A percentile compares a stretch with the other conserved stretches of the same genome.
phyloP scores from a whole-genome alignment of 768 basidiomycete genomes.

The Agaricus blazei region DNA sequence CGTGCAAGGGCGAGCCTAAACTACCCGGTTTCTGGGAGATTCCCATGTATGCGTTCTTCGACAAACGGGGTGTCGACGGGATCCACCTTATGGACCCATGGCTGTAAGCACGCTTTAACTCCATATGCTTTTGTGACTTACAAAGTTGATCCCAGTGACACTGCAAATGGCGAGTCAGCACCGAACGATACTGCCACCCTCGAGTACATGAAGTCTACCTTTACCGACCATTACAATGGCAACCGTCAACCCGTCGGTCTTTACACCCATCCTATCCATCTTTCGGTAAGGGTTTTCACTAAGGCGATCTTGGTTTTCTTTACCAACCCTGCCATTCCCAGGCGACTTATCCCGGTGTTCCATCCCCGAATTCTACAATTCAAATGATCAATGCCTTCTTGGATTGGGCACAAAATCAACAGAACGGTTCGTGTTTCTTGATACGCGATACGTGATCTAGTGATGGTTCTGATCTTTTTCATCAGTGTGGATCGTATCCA shows the following conservation, averaged over 20 bases:
- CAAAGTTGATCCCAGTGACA: conserved; percentile 31
- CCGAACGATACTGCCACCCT: conserved; percentile 62
- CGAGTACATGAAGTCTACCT: conserved; percentile 69
- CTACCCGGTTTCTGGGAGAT: conserved; percentile 82
- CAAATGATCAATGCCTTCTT: conserved; percentile 75
- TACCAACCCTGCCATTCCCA: conserved; percentile 12
- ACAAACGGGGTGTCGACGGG: conserved; percentile 46
- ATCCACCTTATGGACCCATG: conserved; percentile 81
- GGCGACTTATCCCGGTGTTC: conserved; percentile 58
- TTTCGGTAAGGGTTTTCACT: conserved; percentile 38
- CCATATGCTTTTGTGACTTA: background rate
- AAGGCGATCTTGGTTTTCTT: background rate
- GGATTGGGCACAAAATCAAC: conserved; percentile 75
- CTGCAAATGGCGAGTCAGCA: conserved; percentile 42
- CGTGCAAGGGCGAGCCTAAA: conserved; percentile 66
- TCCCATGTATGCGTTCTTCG: conserved; percentile 80
- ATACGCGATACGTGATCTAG: background rate
- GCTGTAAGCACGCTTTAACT: conserved; percentile 42
- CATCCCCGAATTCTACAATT: conserved; percentile 47
- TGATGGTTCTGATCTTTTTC: background rate
- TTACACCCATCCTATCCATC: conserved; percentile 79
- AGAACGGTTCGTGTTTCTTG: conserved; percentile 39
- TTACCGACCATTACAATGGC: conserved; percentile 66
- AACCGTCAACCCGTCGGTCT: conserved; percentile 78
- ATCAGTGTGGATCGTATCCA: conserved; percentile 71